Evolutionary conservation across 768 basidiomycete genomes (phyloP), one percentile per base, ranked within the genome.

Genomic region (Suillus decipiens): DNA sequence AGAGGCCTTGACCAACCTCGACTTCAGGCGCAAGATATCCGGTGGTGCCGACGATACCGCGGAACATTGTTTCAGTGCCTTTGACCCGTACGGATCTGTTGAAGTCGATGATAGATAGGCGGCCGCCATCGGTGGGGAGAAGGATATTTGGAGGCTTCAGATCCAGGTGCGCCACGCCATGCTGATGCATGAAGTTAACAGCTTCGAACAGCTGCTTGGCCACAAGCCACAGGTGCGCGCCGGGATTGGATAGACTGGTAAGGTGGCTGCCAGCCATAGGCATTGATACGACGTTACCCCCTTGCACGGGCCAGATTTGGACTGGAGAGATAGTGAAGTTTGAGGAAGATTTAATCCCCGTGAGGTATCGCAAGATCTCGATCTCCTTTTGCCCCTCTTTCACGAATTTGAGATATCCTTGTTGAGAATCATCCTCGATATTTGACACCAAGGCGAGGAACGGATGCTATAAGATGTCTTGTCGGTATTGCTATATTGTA

Each of bases 111-210:
- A 61, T 62, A 37, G 43, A 24, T 12, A 64, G 36, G 3, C 54
- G 22, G 2, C 48, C 55, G 56, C 42, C 48, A 9, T 58, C 57
- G 19, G 39, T 24, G 45, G 62, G 28, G 41, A 64, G 10, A 37
- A 66, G 33, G 37, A 66, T 36, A 45, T 66, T 64, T 12, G 42
- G 11, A 17, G 65, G 51, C 54, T 70, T 70, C n/a, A 70, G 37
- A 17, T 72, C 71, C 58, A 69, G 56, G 54, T 72, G 68, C 0
- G 69, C 69, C 3, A 70, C 57, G 2, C 39, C 24, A 22, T 72
- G 59, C 22, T 63, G 34, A 34, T 70, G 69, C 69, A 64, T 59
- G 60, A 65, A 65, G 3, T 19, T 48, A n/a, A 65, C 63, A 15
- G 57, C 64, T 37, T 60, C 28, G 12, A 68, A 51, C 24, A 68